Evolutionary conservation across 805 yeast species (phyloP).

Genomic region (Sporopachydermia quercuum): DNA sequence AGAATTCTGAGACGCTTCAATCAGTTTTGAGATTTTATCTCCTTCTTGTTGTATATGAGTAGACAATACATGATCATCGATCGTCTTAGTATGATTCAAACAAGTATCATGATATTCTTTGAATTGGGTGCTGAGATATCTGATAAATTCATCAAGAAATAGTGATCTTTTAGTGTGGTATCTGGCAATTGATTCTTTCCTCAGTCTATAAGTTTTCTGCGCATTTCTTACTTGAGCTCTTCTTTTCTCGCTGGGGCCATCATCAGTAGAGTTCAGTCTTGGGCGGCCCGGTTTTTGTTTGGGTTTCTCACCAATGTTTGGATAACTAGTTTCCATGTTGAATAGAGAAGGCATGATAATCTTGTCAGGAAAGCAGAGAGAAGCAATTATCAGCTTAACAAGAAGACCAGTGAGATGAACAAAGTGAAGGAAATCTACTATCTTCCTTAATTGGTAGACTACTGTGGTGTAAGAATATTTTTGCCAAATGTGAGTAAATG

Average conservation of each 20-base stretch:
- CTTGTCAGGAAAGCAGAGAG: no score
- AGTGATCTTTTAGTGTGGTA: slow-evolving; percentile 5
- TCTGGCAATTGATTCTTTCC: slow-evolving; percentile 7
- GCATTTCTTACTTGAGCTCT: slow-evolving; percentile 10
- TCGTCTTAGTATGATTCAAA: neutral
- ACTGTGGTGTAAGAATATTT: no score
- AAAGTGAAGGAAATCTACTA: no score
- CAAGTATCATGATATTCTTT: neutral
- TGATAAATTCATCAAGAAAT: slow-evolving; percentile 4
- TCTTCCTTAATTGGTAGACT: no score
- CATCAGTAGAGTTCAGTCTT: slow-evolving; percentile 4
- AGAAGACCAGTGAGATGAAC: no score
- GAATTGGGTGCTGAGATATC: neutral
- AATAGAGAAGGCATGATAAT: no score
- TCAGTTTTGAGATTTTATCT: neutral
- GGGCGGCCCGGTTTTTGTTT: slow-evolving; percentile 7
- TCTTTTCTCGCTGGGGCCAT: slow-evolving; percentile 9
- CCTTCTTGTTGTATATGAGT: neutral
- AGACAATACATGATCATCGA: no score
- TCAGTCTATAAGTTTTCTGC: slow-evolving; percentile 9
- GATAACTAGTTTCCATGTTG: no score
- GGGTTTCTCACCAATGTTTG: no score
- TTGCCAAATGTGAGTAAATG: no score
- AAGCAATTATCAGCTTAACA: no score
- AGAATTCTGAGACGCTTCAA: neutral